Conservation (phyloP, 2,329 filamentous ascomycete species). For the Cladorrhinum sp. region DNA sequence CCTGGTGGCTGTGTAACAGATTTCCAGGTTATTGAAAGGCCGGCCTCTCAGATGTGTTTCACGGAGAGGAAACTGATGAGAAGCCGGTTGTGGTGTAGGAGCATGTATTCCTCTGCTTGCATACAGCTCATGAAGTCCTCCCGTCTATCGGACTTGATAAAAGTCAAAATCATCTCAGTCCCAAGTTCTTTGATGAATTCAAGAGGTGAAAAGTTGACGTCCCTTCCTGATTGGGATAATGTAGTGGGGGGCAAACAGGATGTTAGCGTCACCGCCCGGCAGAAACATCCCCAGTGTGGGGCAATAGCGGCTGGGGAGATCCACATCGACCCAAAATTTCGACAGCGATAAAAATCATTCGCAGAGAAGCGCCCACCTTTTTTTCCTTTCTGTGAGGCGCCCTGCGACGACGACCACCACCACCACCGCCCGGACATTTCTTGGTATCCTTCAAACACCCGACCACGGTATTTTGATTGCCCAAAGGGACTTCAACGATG, state of each 20-base stretch:
- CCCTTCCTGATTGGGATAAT: not conserved
- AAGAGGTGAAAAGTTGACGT: no score
- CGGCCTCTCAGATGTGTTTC: not conserved
- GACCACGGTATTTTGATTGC: not conserved
- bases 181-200: no score
- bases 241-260: not conserved
- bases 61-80: no score
- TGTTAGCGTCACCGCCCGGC: slow-evolving; percentile 26
- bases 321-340: slow-evolving; percentile 31
- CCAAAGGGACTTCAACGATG: slow-evolving; percentile 17
- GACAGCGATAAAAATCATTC: slow-evolving; percentile 29
- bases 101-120: no score
- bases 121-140: no score
- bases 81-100: no score
- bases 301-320: slow-evolving; percentile 10
- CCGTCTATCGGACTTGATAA: no score
- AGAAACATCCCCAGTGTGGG: slow-evolving; percentile 21
- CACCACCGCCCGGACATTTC: slow-evolving; percentile 1
- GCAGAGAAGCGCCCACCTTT: slow-evolving; percentile 23
- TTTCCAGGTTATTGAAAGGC: not conserved
- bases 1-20: not conserved
- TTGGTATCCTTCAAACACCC: not conserved
- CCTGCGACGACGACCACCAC: slow-evolving; percentile 8
- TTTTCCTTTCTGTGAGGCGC: slow-evolving; percentile 15
- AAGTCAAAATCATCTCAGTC: no score